Evolutionary conservation across 208 protist species (phyloP).

Genomic region (Lotmaria passim): DNA sequence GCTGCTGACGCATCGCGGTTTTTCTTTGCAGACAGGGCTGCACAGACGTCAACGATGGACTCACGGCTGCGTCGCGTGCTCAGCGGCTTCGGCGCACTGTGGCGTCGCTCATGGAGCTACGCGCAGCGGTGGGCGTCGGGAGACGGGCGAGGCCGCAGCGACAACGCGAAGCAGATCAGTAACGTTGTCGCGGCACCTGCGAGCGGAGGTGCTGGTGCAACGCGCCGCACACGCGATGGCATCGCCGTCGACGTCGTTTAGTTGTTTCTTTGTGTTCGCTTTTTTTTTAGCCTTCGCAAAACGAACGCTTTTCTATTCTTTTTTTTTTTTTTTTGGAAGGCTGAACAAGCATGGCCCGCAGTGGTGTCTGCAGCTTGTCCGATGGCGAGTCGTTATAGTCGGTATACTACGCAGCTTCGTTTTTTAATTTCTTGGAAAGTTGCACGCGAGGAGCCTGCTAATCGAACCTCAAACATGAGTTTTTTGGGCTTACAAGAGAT

Average conservation of each 20-base stretch:
- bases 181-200: neutral
- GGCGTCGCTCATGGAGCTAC: constrained; percentile 5
- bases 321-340: constrained; percentile 19
- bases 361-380: no score
- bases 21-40: neutral
- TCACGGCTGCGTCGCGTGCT: neutral
- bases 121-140: constrained; percentile 2
- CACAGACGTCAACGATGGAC: neutral
- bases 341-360: no score
- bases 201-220: neutral
- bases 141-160: neutral
- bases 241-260: constrained; percentile 2
- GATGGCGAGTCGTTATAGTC: no score
- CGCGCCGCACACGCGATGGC: neutral
- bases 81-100: neutral
- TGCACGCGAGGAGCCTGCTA: no score
- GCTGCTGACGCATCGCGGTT: neutral
- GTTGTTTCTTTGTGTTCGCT: neutral
- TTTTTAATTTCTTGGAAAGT: no score
- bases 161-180: neutral
- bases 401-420: no score
- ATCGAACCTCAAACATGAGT: no score
- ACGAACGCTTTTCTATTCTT: constrained; percentile 14
- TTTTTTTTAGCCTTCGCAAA: neutral
- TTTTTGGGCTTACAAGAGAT: no score